Percentiles rank a stretch among this genome's conserved stretches.
phyloP scores from a whole-genome alignment of 2,329 filamentous ascomycete species.

The Colletotrichum sp. region DNA sequence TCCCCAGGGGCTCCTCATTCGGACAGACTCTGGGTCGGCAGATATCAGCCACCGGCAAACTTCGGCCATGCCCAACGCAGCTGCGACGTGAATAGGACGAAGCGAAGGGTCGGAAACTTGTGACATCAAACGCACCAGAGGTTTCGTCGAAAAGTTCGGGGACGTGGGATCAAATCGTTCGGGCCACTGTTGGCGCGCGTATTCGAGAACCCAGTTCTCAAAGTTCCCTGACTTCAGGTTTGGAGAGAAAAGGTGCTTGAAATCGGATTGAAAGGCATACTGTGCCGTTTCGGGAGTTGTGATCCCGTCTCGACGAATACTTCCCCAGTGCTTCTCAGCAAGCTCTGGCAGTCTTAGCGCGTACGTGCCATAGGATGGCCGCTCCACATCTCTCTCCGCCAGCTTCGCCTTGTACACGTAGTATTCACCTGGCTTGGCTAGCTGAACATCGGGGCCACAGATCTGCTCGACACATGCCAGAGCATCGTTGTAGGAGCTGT shows the following conservation, averaged over 20 bases:
- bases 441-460: neutral
- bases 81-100: slow-evolving; percentile 37
- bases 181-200: slow-evolving; percentile 33
- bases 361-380: neutral
- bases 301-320: neutral
- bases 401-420: neutral
- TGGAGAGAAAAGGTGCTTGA: slow-evolving; percentile 31
- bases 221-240: slow-evolving; percentile 31
- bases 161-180: slow-evolving; percentile 20
- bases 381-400: neutral
- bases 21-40: slow-evolving; percentile 13
- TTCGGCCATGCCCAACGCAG: slow-evolving; percentile 33
- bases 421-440: neutral
- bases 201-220: slow-evolving; percentile 41
- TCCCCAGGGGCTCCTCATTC: slow-evolving; percentile 27
- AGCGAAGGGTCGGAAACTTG: slow-evolving; percentile 30
- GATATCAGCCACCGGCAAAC: slow-evolving; percentile 27
- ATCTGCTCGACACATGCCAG: neutral
- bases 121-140: slow-evolving; percentile 32
- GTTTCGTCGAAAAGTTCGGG: slow-evolving; percentile 24
- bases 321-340: slow-evolving; percentile 31
- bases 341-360: slow-evolving; percentile 27
- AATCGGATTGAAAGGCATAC: slow-evolving; percentile 21
- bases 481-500: neutral
- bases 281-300: neutral